A percentile compares a stretch with the other conserved stretches of the same genome.
Conservation (phyloP, 805 yeast species). For the Barnettozyma botsteinii region DNA sequence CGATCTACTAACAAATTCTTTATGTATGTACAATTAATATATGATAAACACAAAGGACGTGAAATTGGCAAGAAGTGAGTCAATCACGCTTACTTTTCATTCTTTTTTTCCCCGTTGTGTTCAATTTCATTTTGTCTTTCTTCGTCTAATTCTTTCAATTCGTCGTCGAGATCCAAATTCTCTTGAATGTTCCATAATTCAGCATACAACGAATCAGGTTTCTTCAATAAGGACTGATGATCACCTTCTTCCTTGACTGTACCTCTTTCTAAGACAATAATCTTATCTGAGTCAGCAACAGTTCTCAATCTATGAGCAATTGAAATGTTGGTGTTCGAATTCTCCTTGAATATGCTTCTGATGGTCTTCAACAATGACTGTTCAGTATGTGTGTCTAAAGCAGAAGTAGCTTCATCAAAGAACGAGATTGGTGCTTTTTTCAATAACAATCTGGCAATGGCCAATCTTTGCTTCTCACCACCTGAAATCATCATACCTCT, state of each 20-base stretch:
- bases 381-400: slow-evolving; percentile 94
- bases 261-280: slow-evolving; percentile 80
- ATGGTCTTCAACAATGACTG: slow-evolving; percentile 76
- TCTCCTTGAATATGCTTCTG: slow-evolving; percentile 52
- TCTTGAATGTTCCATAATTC: slow-evolving; percentile 93
- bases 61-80: not conserved
- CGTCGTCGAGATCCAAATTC: slow-evolving; percentile 47
- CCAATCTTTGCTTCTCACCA: slow-evolving; percentile 96
- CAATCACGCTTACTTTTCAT: not conserved
- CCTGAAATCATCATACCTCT: slow-evolving; percentile 99
- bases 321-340: slow-evolving; percentile 68
- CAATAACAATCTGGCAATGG: slow-evolving; percentile 84
- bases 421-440: slow-evolving; percentile 86
- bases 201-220: slow-evolving; percentile 58
- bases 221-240: slow-evolving; percentile 55
- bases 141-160: slow-evolving; percentile 7
- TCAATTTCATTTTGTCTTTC: slow-evolving; percentile 4
- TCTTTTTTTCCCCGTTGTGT: not conserved
- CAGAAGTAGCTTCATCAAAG: slow-evolving; percentile 96
- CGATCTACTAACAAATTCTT: not conserved
- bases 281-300: slow-evolving; percentile 89
- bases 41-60: not conserved
- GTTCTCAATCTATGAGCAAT: slow-evolving; percentile 94
- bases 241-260: slow-evolving; percentile 82
- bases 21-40: not conserved